phyloP scores from a whole-genome alignment of 345 rosid species.

The Pugionium cornutum region DNA sequence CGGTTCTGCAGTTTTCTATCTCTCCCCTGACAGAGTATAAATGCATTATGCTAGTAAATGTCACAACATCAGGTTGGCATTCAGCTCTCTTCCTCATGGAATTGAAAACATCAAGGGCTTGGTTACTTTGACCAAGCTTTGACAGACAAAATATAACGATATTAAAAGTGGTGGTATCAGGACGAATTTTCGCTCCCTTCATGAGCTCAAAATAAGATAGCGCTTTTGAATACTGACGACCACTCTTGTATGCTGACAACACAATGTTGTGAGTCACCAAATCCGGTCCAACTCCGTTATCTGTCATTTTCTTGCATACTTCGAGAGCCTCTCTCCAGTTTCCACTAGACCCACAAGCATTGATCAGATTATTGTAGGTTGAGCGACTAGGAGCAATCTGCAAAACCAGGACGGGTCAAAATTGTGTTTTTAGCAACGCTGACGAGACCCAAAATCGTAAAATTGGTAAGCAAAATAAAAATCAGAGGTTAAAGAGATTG shows the following conservation, averaged over 20 bases:
- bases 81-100: slow-evolving; percentile 83
- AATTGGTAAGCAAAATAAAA: neutral
- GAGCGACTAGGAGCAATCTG: slow-evolving; percentile 92
- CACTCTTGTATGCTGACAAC: slow-evolving; percentile 83
- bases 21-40: slow-evolving; percentile 74
- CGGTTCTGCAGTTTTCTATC: slow-evolving; percentile 71
- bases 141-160: slow-evolving; percentile 76
- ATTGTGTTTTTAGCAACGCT: neutral
- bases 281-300: slow-evolving; percentile 97
- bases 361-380: slow-evolving; percentile 85
- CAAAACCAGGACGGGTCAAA: slow-evolving; percentile 30
- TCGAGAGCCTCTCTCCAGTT: slow-evolving; percentile 94
- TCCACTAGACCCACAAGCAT: slow-evolving; percentile 96
- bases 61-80: slow-evolving; percentile 72
- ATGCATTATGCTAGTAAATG: slow-evolving; percentile 77
- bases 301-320: slow-evolving; percentile 88
- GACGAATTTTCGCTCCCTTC: slow-evolving; percentile 83
- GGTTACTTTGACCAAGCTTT: slow-evolving; percentile 69
- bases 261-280: slow-evolving; percentile 89
- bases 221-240: slow-evolving; percentile 76
- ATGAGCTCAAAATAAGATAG: slow-evolving; percentile 82
- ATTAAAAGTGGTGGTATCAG: slow-evolving; percentile 81
- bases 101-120: slow-evolving; percentile 71
- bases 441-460: neutral
- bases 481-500: neutral